Conservation (phyloP, 176 grass and related monocot species). For the Lolium perenne region DNA sequence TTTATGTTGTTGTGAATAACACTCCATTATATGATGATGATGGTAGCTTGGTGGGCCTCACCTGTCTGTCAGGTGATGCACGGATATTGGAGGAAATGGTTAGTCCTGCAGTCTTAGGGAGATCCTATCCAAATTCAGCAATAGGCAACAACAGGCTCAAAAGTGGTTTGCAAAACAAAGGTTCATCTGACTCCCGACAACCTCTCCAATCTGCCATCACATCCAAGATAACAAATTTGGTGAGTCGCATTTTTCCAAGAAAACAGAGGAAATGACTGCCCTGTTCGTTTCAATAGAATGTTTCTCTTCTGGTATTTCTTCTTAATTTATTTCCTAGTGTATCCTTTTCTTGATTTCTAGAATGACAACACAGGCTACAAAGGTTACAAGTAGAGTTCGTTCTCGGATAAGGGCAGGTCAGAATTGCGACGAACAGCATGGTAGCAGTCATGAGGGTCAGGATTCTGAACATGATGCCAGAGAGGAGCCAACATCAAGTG, state of each 20-base stretch:
- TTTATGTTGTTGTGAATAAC: constrained; percentile 66
- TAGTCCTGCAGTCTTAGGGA: constrained; percentile 38
- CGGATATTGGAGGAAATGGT: constrained; percentile 62
- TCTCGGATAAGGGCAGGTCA: constrained; percentile 51
- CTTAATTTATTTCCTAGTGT: constrained; percentile 52
- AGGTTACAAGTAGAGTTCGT: constrained; percentile 79
- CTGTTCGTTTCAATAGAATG: constrained; percentile 25
- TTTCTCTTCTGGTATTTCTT: constrained; percentile 43
- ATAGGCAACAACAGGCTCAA: constrained; percentile 42
- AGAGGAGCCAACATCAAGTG: constrained; percentile 58
- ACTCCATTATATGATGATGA: constrained; percentile 96
- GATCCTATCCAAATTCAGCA: constrained; percentile 20
- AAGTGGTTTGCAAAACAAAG: constrained; percentile 31
- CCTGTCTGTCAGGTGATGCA: constrained; percentile 75
- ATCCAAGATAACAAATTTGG: constrained; percentile 84
- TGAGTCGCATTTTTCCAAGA: constrained; percentile 47
- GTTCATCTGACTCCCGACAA: constrained; percentile 36
- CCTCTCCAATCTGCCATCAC: constrained; percentile 66
- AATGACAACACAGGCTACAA: constrained; percentile 81
- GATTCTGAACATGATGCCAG: constrained; percentile 55
- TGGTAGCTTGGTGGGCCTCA: constrained; percentile 75
- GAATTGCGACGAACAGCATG: constrained; percentile 44
- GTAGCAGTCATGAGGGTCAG: constrained; percentile 24
- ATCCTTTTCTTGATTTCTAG: constrained; percentile 57
- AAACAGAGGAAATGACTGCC: constrained; percentile 31